Base-by-base conservation (phyloP, 2,329 filamentous ascomycete genomes). In the Nemania bipapillata region DNA sequence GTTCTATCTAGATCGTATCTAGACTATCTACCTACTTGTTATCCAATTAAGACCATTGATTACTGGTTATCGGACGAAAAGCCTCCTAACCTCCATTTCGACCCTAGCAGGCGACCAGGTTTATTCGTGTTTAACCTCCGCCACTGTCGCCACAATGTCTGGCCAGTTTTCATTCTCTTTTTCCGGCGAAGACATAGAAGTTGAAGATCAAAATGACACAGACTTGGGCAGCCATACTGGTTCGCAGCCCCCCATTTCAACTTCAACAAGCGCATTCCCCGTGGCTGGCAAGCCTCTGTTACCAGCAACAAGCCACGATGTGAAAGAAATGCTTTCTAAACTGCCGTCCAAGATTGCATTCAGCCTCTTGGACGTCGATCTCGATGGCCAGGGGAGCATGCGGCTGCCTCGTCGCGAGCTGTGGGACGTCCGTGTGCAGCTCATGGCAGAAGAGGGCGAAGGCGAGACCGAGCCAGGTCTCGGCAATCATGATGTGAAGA, bases 391-490 rank as follows among this genome's bases (percentile, higher is more conserved):
- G 9, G 80, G 82, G 54, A 80, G 75, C 2, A 77, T 91, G 9
- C 80, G 79, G 42, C 83, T 96, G 7, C 92, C 92, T 0, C 88
- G 92, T 45, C 87, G 92, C 66, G 92, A 94, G 78, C 84, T 96
- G 53, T 95, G 92, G 88, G 92, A 96, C 77, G 90, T 95, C 45
- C 86, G 91, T 37, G 85, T 94, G 42, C 92, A 96, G 82, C 83
- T 96, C 66, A 94, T 95, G 90, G 91, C 91, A 26, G 89, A 90
- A 77, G 88, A 89, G 45, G 87, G 87, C 55, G 77, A 78, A 42
- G 76, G 78, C 30, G 79, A 80, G 49, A 68, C 75, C 66, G 76
- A 80, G 26, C 77, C 86, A 28, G 85, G 86, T 1, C 82, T 93
- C 40, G 90, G 88, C 45, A 85, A 86, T 70, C 89, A 92, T 71